phyloP scores from a whole-genome alignment of 805 yeast genomes.

The Metschnikowia baotianmanensis region DNA sequence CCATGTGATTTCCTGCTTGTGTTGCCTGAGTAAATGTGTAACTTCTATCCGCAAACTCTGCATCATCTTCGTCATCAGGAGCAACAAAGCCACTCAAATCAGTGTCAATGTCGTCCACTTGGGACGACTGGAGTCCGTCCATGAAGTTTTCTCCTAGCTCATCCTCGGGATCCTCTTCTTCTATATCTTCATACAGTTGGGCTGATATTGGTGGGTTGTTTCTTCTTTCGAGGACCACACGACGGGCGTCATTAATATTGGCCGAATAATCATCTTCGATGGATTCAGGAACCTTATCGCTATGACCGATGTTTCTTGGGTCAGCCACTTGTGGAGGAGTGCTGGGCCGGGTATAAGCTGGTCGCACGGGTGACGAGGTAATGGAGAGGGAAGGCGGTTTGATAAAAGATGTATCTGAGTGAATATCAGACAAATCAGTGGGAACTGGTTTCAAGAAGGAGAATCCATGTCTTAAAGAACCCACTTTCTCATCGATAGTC shows the following conservation, averaged over 20 bases:
- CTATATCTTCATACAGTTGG: background rate
- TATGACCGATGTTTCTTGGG: background rate
- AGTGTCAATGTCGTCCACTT: conserved; percentile 15
- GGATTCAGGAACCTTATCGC: background rate
- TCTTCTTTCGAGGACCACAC: conserved; percentile 13
- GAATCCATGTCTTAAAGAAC: conserved; percentile 12
- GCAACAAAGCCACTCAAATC: conserved; percentile 22
- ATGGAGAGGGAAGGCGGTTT: conserved; percentile 6
- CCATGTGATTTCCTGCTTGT: conserved; percentile 3
- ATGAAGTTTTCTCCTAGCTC: conserved; percentile 19
- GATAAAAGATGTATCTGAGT: conserved; percentile 8
- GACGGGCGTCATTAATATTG: conserved; percentile 22
- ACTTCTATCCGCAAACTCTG: conserved; percentile 16
- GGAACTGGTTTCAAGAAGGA: conserved; percentile 17
- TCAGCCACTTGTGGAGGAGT: background rate
- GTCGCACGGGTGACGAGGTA: conserved; percentile 7
- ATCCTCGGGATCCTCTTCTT: conserved; percentile 18
- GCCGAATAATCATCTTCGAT: conserved; percentile 4
- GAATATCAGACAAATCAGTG: conserved; percentile 11
- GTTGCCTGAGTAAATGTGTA: conserved; percentile 16
- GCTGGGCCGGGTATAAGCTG: background rate
- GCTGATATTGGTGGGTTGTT: background rate
- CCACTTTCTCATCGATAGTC: conserved; percentile 17
- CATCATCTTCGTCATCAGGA: conserved; percentile 14
- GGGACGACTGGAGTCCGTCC: conserved; percentile 19